A percentile compares a stretch with the other conserved stretches of the same genome.
These are phyloP conservation scores for Rhodotorula graminis DNA, from an alignment of 768 basidiomycete genomes.

Conservation along the genomic window DNA sequence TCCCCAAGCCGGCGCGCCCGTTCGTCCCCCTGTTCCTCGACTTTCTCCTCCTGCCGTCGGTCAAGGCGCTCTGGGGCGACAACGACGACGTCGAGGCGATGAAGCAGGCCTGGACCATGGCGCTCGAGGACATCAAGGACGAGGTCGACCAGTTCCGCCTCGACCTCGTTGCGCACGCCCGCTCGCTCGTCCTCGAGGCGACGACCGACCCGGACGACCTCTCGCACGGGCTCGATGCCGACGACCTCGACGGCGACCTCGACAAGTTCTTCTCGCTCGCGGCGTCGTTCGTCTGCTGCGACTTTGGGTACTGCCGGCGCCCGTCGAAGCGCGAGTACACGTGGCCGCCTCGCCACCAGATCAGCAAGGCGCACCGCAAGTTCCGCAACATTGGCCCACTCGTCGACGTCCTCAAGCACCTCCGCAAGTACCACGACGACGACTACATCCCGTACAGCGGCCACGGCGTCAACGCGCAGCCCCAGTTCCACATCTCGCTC, in stretches of 20 bases:
- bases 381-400: not conserved
- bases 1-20: not conserved
- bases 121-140: not conserved
- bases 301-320: not conserved
- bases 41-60: conserved; percentile 8
- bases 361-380: not conserved
- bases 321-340: not conserved
- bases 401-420: not conserved
- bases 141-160: not conserved
- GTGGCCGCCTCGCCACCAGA: too few relatives aligned
- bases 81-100: not conserved
- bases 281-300: not conserved
- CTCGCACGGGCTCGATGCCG: not conserved
- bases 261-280: not conserved
- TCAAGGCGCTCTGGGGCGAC: conserved; percentile 9
- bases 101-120: not conserved
- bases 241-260: not conserved
- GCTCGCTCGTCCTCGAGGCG: not conserved
- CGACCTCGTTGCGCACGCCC: not conserved
- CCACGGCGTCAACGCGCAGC: too few relatives aligned
- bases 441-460: not conserved
- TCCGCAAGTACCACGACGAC: not conserved
- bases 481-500: not conserved
- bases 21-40: conserved; percentile 10
- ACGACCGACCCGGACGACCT: not conserved